Percentiles rank a stretch among this genome's conserved stretches.
These are phyloP conservation scores for Annona cherimola DNA, from an alignment of 164 flowering plant genomes.

Conservation along the genomic window DNA sequence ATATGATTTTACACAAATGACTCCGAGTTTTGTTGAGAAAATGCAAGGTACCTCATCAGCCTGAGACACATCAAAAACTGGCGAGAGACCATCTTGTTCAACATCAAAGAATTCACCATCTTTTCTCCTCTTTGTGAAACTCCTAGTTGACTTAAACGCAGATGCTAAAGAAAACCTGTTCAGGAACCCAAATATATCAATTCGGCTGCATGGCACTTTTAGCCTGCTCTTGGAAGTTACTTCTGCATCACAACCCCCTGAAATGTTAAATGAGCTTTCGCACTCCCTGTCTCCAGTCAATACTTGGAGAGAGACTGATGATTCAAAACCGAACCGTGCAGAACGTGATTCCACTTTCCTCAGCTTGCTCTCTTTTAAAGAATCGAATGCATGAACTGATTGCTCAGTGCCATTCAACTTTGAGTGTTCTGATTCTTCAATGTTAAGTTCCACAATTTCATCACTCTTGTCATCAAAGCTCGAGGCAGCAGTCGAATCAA, in stretches of 20 bases:
- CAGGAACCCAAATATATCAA: conserved; percentile 21
- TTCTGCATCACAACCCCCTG: conserved; percentile 28
- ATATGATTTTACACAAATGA: neutral
- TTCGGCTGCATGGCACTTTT: conserved; percentile 17
- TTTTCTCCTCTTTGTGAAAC: conserved; percentile 36
- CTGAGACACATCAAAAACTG: conserved; percentile 18
- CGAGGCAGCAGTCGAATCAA: conserved; percentile 32
- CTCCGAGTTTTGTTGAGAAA: neutral
- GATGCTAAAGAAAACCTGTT: conserved; percentile 23
- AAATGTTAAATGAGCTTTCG: conserved; percentile 6
- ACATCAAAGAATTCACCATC: conserved; percentile 35
- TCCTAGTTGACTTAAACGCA: conserved; percentile 20
- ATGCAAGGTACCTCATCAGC: conserved; percentile 25
- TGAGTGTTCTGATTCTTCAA: conserved; percentile 19
- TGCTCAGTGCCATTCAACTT: conserved; percentile 20
- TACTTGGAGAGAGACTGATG: conserved; percentile 15
- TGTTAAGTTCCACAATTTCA: conserved; percentile 37
- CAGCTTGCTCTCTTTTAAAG: conserved; percentile 13
- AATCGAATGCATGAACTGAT: conserved; percentile 13
- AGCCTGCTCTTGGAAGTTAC: conserved; percentile 26
- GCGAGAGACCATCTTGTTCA: conserved; percentile 28
- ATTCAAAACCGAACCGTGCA: conserved; percentile 15
- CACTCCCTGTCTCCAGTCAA: conserved; percentile 12
- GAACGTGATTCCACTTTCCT: conserved; percentile 30
- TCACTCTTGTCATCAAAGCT: conserved; percentile 23